Percentiles rank a stretch among this genome's conserved stretches.
These are phyloP conservation scores for Rhizophagus sp. DNA, from an alignment of 192 early-diverging fungal species.

Conservation along the genomic window DNA sequence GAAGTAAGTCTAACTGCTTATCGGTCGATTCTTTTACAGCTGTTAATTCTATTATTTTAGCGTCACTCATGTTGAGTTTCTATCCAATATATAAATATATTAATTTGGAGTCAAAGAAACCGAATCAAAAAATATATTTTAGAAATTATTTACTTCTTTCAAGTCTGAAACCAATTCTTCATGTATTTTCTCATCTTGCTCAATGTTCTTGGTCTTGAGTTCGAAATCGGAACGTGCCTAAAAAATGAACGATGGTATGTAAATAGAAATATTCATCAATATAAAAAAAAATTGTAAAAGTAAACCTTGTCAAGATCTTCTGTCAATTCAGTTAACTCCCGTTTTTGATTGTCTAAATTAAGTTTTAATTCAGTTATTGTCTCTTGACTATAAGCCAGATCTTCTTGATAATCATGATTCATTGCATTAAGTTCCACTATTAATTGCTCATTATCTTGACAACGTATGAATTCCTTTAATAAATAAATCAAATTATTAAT, in stretches of 20 bases:
- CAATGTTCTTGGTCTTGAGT: conserved; percentile 15
- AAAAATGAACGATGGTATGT: conserved; percentile 9
- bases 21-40: background rate
- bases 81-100: background rate
- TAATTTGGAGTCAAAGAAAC: background rate
- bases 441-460: conserved; percentile 24
- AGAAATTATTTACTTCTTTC: conserved; percentile 31
- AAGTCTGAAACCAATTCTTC: conserved; percentile 39
- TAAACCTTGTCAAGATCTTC: background rate
- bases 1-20: conserved; percentile 2
- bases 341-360: conserved; percentile 36
- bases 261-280: background rate
- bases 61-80: conserved; percentile 1
- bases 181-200: conserved; percentile 33
- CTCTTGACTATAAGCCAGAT: conserved; percentile 32
- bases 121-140: background rate
- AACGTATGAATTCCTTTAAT: conserved; percentile 6
- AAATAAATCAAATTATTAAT: background rate
- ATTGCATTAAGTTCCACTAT: conserved; percentile 21
- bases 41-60: background rate
- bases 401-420: conserved; percentile 15
- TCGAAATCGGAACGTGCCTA: conserved; percentile 33
- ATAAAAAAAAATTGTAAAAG: background rate
- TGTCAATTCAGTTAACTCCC: conserved; percentile 36
- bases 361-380: conserved; percentile 20